Evolutionary conservation across 148 eudicot species (phyloP), one percentile per base, ranked within the genome.

Genomic region (Camellia japonica): DNA sequence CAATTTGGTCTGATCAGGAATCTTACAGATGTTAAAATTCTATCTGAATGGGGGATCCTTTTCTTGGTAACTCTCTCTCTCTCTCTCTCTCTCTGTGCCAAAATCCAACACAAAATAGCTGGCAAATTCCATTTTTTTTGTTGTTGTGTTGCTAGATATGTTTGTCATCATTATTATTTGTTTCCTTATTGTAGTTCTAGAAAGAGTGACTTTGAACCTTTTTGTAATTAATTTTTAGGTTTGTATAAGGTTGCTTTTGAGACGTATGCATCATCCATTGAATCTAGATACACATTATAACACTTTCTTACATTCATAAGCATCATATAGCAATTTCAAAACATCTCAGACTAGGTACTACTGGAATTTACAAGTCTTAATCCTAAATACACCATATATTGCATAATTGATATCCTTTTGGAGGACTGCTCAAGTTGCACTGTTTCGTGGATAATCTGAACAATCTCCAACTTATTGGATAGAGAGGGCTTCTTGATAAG

Each of bases 31-130:
- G 97, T 95, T 71, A 95, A 95, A 83, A 75, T 95, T 89, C 93
- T 95, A 51, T 95, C 99, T 7, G 99, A 95, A 77, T 95, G 99
- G 99, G 99, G 99, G 2, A 92, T 95, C 76, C 98, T 95, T 76
- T 95, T 95, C 85, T 86, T 93, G 99, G 99, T 95, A 89, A 86
- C 83, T 43, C 60, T 77, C 11, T 13, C 18, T 3, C 59, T 8
- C 43, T 30, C 49, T 18, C 58, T 30, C 38, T 62, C 76, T 11
- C 41, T 47, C 18, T 18, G 60, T 42, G 41, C 74, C 74, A 71
- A 49, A 51, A 41, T 38, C 59, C 41, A 38, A 9, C 19, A 55
- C 54, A 62, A 63, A 19, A 42, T 20, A 44, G 44, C 69, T 47
- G 20, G 20, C 18, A 4, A 23, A 61, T 77, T 62, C 38, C 38